Conservation (phyloP, 2,329 filamentous ascomycete genomes). For the Monilinia laxa region DNA sequence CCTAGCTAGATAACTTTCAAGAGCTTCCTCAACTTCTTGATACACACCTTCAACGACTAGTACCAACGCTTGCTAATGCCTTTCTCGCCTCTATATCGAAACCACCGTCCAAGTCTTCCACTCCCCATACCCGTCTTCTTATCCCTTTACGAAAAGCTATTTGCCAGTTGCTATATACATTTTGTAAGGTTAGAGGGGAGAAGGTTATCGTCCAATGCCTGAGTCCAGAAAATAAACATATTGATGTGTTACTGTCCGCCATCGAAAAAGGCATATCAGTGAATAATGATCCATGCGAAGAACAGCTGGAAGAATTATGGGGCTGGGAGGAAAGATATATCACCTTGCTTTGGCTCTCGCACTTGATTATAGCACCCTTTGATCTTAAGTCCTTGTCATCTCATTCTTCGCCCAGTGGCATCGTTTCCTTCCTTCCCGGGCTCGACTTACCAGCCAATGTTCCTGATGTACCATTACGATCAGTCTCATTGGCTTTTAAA, state of each 20-base stretch:
- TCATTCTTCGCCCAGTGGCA: conserved; percentile 49
- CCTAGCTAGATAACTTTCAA: conserved; percentile 79
- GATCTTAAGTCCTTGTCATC: conserved; percentile 84
- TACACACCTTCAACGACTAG: conserved; percentile 71
- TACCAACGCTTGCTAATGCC: conserved; percentile 72
- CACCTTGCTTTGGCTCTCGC: conserved; percentile 82
- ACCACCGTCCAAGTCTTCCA: conserved; percentile 42
- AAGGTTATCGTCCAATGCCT: conserved; percentile 91
- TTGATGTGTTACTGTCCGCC: conserved; percentile 75
- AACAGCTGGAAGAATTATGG: conserved; percentile 44
- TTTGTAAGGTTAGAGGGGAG: conserved; percentile 92
- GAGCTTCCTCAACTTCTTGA: conserved; percentile 93
- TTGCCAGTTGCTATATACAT: conserved; percentile 77
- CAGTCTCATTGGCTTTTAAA: conserved; percentile 68
- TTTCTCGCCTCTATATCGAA: conserved; percentile 66
- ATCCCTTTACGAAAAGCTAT: conserved; percentile 56
- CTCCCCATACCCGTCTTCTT: conserved; percentile 36
- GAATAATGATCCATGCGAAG: conserved; percentile 19
- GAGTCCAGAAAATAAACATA: conserved; percentile 81
- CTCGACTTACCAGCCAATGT: conserved; percentile 59
- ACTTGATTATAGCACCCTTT: conserved; percentile 82
- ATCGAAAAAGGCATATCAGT: conserved; percentile 56
- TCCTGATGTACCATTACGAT: conserved; percentile 67
- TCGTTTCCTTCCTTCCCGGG: conserved; percentile 43
- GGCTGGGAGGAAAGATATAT: conserved; percentile 89